Evolutionary conservation across 257 asterid genomes (phyloP).

Genomic region (Solanum chiquidenum): DNA sequence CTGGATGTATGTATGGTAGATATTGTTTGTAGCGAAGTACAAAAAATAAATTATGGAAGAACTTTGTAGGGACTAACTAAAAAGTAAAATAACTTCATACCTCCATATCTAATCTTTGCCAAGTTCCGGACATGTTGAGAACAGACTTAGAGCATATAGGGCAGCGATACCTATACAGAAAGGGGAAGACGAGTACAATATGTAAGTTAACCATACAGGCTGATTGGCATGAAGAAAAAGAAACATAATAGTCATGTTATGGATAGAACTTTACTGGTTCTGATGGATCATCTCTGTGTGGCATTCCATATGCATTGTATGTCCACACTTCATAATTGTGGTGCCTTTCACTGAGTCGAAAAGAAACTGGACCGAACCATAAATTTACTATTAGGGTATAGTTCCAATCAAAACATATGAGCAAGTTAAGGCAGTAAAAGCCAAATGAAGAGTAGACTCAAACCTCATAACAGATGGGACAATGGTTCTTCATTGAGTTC

Average conservation of each 20-base stretch:
- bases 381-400: neutral
- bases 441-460: neutral
- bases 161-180: conserved; percentile 63
- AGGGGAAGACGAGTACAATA: neutral
- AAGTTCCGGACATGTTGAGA: conserved; percentile 42
- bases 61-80: neutral
- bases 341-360: conserved; percentile 77
- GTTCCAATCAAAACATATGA: neutral
- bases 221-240: neutral
- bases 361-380: conserved; percentile 51
- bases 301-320: conserved; percentile 78
- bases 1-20: neutral
- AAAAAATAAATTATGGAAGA: neutral
- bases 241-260: neutral
- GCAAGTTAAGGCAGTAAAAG: neutral
- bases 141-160: conserved; percentile 85
- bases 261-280: conserved; percentile 50
- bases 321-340: conserved; percentile 75
- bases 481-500: conserved; percentile 83
- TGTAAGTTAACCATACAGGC: neutral
- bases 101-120: conserved; percentile 77
- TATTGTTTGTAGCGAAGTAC: neutral
- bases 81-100: conserved; percentile 23
- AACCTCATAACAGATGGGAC: conserved; percentile 97
- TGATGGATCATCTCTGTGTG: conserved; percentile 43